Evolutionary conservation across 345 rosid species (phyloP), one percentile per base, ranked within the genome.

Genomic region (Diplotaxis tenuifolia): DNA sequence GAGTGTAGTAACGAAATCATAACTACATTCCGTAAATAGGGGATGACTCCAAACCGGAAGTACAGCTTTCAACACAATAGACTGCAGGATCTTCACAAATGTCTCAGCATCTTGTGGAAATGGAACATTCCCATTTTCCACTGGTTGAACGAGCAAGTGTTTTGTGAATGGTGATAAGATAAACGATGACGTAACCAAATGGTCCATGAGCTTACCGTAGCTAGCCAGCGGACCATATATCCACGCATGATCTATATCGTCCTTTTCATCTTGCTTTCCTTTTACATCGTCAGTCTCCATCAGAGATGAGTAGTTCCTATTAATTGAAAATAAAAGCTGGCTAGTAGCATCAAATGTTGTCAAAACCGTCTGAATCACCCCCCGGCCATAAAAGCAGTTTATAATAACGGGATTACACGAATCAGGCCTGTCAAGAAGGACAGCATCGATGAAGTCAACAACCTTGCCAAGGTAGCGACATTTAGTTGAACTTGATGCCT

Each of bases 341-440:
- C 95, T 88, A 49, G 97, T 91, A 52, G 98, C 98, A 78, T 91
- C 97, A 84, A 91, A 94, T 63, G 98, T 94, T 62, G 89, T 89
- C 86, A 94, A 77, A 81, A 94, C 86, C 3, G 87, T 81, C 52
- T 88, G 95, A 81, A 94, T 76, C 66, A 91, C 96, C 70, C 90
- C 97, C 53, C 78, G 85, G 42, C 93, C 90, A 71, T 87, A 91
- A 28, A 91, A 82, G 85, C 91, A 89, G 62, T 94, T 94, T 56
- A 94, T 65, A 65, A 89, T 67, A 76, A 91, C 83, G 6, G 95
- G 90, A 85, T 91, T 94, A 79, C 98, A 91, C 27, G 95, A 88
- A 81, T 94, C 98, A 31, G 88, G 87, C 79, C 93, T 78, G 82
- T 89, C 97, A 81, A 89, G 86, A 64, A 94, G 82, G 86, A 89